Conservation (phyloP, 2,329 filamentous ascomycete species). For the Hymenotorrendiella dingleyae region DNA sequence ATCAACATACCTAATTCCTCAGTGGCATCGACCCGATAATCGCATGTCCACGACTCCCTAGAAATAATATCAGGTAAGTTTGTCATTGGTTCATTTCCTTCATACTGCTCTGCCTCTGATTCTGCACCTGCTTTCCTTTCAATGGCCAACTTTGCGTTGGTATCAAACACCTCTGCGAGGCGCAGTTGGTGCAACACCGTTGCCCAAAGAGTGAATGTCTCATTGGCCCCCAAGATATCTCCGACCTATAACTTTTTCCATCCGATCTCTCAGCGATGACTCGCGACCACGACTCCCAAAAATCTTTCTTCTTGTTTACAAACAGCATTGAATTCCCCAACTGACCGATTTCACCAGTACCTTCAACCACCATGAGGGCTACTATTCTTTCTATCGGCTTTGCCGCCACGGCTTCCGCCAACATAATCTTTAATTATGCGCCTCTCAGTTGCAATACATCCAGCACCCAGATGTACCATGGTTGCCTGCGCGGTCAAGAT, state of each 20-base stretch:
- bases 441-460: slow-evolving; percentile 37
- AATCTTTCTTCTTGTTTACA: neutral
- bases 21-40: neutral
- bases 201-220: too few species aligned
- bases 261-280: too few species aligned
- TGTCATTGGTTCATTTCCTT: too few species aligned
- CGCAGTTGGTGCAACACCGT: too few species aligned
- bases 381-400: slow-evolving; percentile 26
- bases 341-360: slow-evolving; percentile 9
- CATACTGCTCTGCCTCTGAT: too few species aligned
- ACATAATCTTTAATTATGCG: slow-evolving; percentile 43
- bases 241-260: too few species aligned
- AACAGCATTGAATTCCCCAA: neutral
- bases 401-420: slow-evolving; percentile 35
- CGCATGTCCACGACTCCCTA: neutral
- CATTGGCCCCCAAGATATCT: too few species aligned
- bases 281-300: too few species aligned
- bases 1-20: neutral
- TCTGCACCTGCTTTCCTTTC: too few species aligned
- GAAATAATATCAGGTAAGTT: neutral
- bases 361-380: slow-evolving; percentile 25
- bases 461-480: slow-evolving; percentile 25
- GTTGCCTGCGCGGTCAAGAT: slow-evolving; percentile 28
- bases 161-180: too few species aligned
- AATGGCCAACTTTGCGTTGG: too few species aligned